These are phyloP conservation scores for Aureobasidium lini DNA, from an alignment of 2,329 filamentous ascomycete genomes.

Conservation along the genomic window DNA sequence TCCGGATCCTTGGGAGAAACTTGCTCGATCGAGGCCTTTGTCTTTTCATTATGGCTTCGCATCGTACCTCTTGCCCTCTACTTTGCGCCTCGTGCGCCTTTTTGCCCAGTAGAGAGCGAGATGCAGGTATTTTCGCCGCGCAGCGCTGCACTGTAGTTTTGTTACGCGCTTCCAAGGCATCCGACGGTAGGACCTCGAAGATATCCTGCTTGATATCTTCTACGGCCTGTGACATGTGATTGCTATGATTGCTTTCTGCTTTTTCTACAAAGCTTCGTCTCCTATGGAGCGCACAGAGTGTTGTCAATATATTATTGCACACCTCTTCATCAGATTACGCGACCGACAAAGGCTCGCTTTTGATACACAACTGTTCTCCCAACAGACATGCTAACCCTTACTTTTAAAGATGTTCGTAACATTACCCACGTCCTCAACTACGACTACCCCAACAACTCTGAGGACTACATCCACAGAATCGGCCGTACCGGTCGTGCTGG, in stretches of 20 bases:
- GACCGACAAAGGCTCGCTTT: slow-evolving; percentile 49
- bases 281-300: slow-evolving; percentile 38
- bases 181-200: slow-evolving; percentile 42
- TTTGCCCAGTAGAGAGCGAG: slow-evolving; percentile 13
- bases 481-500: slow-evolving; percentile 66
- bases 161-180: slow-evolving; percentile 59
- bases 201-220: slow-evolving; percentile 42
- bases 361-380: slow-evolving; percentile 33
- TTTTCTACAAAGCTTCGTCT: slow-evolving; percentile 7
- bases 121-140: slow-evolving; percentile 15
- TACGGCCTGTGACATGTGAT: slow-evolving; percentile 41
- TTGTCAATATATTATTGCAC: slow-evolving; percentile 19
- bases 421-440: slow-evolving; percentile 99
- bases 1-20: slow-evolving; percentile 72
- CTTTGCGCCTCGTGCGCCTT: slow-evolving; percentile 25
- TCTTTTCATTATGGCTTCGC: slow-evolving; percentile 56
- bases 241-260: slow-evolving; percentile 23
- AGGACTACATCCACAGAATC: slow-evolving; percentile 63
- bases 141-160: slow-evolving; percentile 14
- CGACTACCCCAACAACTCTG: slow-evolving; percentile 94
- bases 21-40: slow-evolving; percentile 51
- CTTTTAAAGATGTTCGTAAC: slow-evolving; percentile 91
- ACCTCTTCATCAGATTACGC: slow-evolving; percentile 29
- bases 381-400: slow-evolving; percentile 63
- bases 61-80: slow-evolving; percentile 37